Evolutionary conservation across 106 monocot genomes (phyloP), one percentile per base, ranked within the genome.

Genomic region (Acanthochlamys bracteata): DNA sequence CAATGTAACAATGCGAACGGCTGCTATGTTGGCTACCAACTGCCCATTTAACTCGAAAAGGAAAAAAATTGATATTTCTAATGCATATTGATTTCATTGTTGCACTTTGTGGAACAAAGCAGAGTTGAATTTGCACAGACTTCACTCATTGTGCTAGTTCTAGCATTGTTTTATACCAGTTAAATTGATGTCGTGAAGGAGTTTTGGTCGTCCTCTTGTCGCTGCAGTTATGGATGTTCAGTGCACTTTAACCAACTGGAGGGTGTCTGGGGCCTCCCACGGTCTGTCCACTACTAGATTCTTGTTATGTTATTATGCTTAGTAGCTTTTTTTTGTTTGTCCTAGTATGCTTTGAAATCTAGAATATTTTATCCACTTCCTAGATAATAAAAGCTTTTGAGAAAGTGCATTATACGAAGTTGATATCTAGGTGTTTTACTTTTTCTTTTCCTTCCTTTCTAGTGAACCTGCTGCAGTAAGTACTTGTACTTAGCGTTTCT

Each of bases 181-280:
- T 61, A 60, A 46, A 24, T 49, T 33, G 33, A 24, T 46, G 20
- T 62, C 41, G 40, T 75, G 26, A 55, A 64, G 63, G 41, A 49
- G 68, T 25, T 52, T 69, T 49, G 25, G 54, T 62, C n/a, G 64
- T 53, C 47, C 1, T 33, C 53, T 41, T 63, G 20, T 39, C 56
- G 46, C 62, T 53, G 67, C 67, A 55, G 43, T 56, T 66, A 63
- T 72, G 66, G 67, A 66, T 66, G 41, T 40, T 45, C 20, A 40
- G 40, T 69, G 42, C 69, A 58, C 53, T 46, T 33, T 72, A 53
- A 59, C 60, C 70, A 70, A 65, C 70, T 65, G 64, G 61, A 66
- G 66, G 64, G 47, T 75, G 71, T 22, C 6, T 3, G 21, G 39
- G 27, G 26, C 16, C 41, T 64, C n/a, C 45, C 4, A 64, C 13